Conservation (phyloP, 192 early-diverging fungal genomes). For the Gonapodya sp. region DNA sequence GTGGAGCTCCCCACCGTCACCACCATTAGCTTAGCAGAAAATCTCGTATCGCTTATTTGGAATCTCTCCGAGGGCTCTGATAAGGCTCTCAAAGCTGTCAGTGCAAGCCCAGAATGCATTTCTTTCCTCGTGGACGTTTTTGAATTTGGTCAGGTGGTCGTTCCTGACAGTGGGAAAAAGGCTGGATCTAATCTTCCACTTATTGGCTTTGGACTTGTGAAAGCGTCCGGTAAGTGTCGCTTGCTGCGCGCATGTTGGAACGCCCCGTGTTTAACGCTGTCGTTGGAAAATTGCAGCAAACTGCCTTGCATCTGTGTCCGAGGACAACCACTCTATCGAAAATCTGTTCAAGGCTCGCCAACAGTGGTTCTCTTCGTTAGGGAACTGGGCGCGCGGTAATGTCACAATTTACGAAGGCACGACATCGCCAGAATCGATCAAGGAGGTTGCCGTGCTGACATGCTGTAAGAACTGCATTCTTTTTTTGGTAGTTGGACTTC, state of each 20-base stretch:
- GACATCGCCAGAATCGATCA: not conserved
- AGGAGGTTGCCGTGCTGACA: not conserved
- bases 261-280: not conserved
- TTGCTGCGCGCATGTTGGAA: not conserved
- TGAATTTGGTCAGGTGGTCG: not conserved
- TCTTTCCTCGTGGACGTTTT: not conserved
- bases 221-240: not conserved
- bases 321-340: not conserved
- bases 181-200: not conserved
- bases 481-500: too few species aligned
- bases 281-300: not conserved
- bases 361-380: not conserved
- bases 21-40: not conserved
- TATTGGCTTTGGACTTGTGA: not conserved
- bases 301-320: not conserved
- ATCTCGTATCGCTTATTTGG: not conserved
- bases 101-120: not conserved
- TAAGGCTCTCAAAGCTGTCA: not conserved
- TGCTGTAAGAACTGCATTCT: not conserved
- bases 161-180: not conserved
- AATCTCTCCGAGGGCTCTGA: not conserved
- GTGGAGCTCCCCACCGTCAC: not conserved
- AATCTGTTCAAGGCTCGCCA: not conserved
- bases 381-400: not conserved
- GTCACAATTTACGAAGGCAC: not conserved